These are phyloP conservation scores for Colletotrichum sansevieriae DNA, from an alignment of 2,329 filamentous ascomycete species.

Conservation along the genomic window DNA sequence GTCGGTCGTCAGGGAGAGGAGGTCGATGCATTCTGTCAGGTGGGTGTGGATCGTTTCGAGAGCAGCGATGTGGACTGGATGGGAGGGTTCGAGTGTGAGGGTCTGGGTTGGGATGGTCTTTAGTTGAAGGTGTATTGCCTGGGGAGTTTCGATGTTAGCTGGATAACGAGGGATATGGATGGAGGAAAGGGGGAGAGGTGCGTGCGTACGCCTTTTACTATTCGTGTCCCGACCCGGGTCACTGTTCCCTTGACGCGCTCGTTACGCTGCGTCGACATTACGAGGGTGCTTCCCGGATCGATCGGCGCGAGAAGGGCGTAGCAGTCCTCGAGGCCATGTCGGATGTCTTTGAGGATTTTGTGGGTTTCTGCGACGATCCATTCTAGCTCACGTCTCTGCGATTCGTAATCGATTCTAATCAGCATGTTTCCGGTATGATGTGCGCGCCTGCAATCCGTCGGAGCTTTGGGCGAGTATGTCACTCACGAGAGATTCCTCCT, in stretches of 20 bases:
- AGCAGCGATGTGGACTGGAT: slow-evolving; percentile 73
- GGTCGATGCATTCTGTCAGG: slow-evolving; percentile 85
- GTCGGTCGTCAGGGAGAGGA: slow-evolving; percentile 74
- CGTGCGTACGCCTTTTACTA: slow-evolving; percentile 85
- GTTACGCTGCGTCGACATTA: slow-evolving; percentile 86
- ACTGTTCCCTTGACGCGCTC: slow-evolving; percentile 94
- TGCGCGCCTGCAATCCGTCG: not conserved
- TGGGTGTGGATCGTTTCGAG: slow-evolving; percentile 80
- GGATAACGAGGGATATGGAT: not conserved
- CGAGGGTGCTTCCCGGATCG: slow-evolving; percentile 88
- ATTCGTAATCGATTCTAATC: slow-evolving; percentile 45
- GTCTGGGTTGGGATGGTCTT: slow-evolving; percentile 71
- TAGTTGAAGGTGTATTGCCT: slow-evolving; percentile 84
- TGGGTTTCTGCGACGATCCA: slow-evolving; percentile 68
- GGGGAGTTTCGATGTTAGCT: slow-evolving; percentile 12
- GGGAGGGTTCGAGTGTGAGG: slow-evolving; percentile 61
- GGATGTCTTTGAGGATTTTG: slow-evolving; percentile 62
- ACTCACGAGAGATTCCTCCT: slow-evolving; percentile 63
- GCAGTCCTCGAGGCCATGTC: slow-evolving; percentile 85
- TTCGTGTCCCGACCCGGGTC: slow-evolving; percentile 88
- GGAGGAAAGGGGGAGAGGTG: not conserved
- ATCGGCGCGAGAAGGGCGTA: slow-evolving; percentile 86
- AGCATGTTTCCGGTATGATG: slow-evolving; percentile 45
- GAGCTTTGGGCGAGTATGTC: slow-evolving; percentile 43
- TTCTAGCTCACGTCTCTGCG: slow-evolving; percentile 64